Evolutionary conservation across 345 rosid genomes (phyloP), one percentile per base, ranked within the genome.

Genomic region (Eucalyptus decipiens): DNA sequence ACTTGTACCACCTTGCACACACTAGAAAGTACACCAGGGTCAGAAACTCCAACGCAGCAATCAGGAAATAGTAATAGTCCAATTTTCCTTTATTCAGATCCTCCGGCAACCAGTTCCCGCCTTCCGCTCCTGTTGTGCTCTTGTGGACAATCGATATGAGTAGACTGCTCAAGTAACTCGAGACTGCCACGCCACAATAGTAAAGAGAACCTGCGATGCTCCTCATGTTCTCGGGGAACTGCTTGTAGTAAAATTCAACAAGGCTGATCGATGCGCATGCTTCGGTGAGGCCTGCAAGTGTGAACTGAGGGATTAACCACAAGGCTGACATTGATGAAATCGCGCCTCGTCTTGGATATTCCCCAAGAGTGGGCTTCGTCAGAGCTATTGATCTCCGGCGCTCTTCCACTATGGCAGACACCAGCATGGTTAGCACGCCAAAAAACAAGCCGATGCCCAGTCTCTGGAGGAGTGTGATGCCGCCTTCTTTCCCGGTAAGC

Each of bases 181-280:
- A 76, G 37, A 87, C 93, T 14, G 95, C 95, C n/a, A 88, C 9
- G n/a, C 94, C 94, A n/a, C 94, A 92, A 40, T 62, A 92, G 90
- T 47, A 91, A 19, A 93, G 34, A 56, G 95, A 87, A 87, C 94
- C 96, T 13, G 91, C 95, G 43, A 94, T 90, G 92, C 94, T 94
- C 89, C 93, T 93, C 96, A 94, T 94, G 91, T 94, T 93, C 90
- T 94, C 96, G 1, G 95, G 96, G 88, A 94, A 92, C 86, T 93
- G 96, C 93, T 92, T 94, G 90, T 93, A 92, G 88, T 91, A 93
- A 80, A 94, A 92, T 30, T 94, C 96, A 3, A 91, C 9, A 42
- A 89, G 93, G 65, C 94, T 91, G 4, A 94, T 49, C 4, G 92
- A 19, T 28, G 89, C 58, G 17, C 90, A 92, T 28, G 94, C 95